Percentiles rank a stretch among this genome's conserved stretches.
phyloP scores from a whole-genome alignment of 495 filamentous ascomycete species.

The Penicillium psychrofluorescens region DNA sequence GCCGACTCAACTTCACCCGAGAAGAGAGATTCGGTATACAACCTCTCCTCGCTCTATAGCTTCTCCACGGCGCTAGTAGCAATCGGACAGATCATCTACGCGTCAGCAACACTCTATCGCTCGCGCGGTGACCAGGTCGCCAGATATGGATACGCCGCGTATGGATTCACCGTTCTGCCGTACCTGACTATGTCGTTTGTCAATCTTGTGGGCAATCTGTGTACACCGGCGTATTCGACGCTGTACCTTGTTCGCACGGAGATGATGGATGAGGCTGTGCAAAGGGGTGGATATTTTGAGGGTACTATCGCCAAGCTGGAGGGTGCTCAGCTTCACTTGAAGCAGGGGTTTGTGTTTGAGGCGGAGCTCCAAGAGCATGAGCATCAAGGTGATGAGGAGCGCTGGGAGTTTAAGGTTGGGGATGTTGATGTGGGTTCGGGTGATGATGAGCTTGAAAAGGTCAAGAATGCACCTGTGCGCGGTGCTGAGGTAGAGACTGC shows the following conservation, averaged over 20 bases:
- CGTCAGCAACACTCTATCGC: conserved; percentile 25
- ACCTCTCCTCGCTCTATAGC: conserved; percentile 3
- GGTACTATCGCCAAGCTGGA: too few species aligned
- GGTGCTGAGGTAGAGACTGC: too few species aligned
- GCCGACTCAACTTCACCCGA: too few species aligned
- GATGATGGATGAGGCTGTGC: conserved; percentile 36
- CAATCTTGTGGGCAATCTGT: conserved; percentile 45
- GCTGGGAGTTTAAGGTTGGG: too few species aligned
- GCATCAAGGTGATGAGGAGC: too few species aligned
- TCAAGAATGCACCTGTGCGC: too few species aligned
- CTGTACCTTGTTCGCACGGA: conserved; percentile 33
- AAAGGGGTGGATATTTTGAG: conserved; percentile 21
- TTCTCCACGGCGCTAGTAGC: conserved; percentile 24
- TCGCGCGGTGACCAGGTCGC: conserved; percentile 30
- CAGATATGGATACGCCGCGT: conserved; percentile 36
- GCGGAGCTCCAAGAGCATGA: too few species aligned
- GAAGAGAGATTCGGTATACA: too few species aligned
- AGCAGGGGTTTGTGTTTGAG: too few species aligned
- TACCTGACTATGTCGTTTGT: conserved; percentile 64
- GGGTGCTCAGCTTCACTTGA: too few species aligned
- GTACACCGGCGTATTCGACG: conserved; percentile 29
- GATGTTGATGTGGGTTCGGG: too few species aligned
- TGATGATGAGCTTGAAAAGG: too few species aligned
- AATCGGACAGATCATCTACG: conserved; percentile 32
- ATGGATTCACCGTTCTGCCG: conserved; percentile 36